Conservation (phyloP, 495 filamentous ascomycete genomes). For the Podospora australis region DNA sequence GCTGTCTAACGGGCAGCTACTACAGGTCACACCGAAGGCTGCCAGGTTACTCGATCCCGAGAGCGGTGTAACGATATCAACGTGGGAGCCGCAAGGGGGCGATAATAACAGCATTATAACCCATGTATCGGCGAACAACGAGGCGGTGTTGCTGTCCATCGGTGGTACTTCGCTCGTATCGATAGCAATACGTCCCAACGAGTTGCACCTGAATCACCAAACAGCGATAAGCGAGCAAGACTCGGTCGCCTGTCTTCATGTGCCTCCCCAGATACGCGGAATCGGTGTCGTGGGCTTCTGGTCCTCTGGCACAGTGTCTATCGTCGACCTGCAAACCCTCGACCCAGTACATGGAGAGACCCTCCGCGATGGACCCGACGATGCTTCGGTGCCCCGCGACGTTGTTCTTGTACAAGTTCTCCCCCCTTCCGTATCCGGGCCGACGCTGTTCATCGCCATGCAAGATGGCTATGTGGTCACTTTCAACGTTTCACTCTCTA, state of each 20-base stretch:
- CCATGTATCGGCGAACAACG: slow-evolving; percentile 65
- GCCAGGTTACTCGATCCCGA: slow-evolving; percentile 62
- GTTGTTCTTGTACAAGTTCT: slow-evolving; percentile 72
- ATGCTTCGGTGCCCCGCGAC: slow-evolving; percentile 72
- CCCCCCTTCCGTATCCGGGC: slow-evolving; percentile 37
- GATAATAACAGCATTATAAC: slow-evolving; percentile 60
- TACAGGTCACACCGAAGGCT: slow-evolving; percentile 69
- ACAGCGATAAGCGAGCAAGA: slow-evolving; percentile 56
- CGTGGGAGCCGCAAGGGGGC: slow-evolving; percentile 64
- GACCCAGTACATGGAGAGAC: slow-evolving; percentile 41
- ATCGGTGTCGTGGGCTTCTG: slow-evolving; percentile 81
- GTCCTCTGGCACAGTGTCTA: slow-evolving; percentile 63
- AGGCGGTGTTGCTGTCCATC: slow-evolving; percentile 62
- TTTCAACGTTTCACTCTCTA: slow-evolving; percentile 64
- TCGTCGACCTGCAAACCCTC: slow-evolving; percentile 60
- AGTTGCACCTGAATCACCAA: slow-evolving; percentile 49
- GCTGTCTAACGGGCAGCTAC: slow-evolving; percentile 52
- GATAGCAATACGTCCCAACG: slow-evolving; percentile 53
- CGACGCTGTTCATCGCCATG: slow-evolving; percentile 87
- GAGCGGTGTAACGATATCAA: slow-evolving; percentile 57
- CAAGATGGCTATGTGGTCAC: slow-evolving; percentile 89
- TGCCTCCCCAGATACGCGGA: slow-evolving; percentile 33
- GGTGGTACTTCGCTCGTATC: slow-evolving; percentile 63
- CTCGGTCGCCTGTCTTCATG: slow-evolving; percentile 78
- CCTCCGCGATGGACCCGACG: slow-evolving; percentile 52